Conservation (phyloP, 768 basidiomycete genomes). For the Pholiota microspora region DNA sequence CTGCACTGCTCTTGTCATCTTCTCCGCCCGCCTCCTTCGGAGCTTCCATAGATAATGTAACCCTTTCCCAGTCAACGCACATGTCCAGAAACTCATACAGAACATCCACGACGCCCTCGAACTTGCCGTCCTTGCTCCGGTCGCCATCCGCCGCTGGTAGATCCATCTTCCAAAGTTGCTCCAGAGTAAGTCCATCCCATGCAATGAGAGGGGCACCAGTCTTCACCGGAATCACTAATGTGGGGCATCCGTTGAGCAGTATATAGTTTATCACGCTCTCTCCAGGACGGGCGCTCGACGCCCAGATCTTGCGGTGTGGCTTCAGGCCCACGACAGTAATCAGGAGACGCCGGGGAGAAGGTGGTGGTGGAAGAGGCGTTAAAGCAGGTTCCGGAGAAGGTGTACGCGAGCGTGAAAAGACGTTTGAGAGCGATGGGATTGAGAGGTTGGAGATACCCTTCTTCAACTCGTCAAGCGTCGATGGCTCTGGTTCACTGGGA, state of each 20-base stretch:
- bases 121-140: constrained; percentile 33
- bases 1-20: background rate
- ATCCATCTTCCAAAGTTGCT: constrained; percentile 52
- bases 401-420: constrained; percentile 47
- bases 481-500: constrained; percentile 15
- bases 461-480: background rate
- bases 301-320: constrained; percentile 61
- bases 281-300: constrained; percentile 53
- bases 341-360: constrained; percentile 53
- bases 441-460: constrained; percentile 22
- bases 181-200: constrained; percentile 62
- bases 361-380: constrained; percentile 38
- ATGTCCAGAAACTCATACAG: constrained; percentile 59
- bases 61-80: constrained; percentile 61
- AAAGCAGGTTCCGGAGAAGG: constrained; percentile 49
- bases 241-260: constrained; percentile 59
- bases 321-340: constrained; percentile 56
- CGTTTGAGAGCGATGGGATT: constrained; percentile 38
- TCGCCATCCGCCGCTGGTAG: constrained; percentile 36
- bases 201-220: constrained; percentile 59
- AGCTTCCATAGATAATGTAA: constrained; percentile 29
- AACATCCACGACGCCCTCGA: constrained; percentile 53
- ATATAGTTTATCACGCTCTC: constrained; percentile 66
- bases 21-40: background rate
- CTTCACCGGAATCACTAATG: constrained; percentile 58